Evolutionary conservation across 306 rosid genomes (phyloP).

Genomic region (Parietaria judaica): DNA sequence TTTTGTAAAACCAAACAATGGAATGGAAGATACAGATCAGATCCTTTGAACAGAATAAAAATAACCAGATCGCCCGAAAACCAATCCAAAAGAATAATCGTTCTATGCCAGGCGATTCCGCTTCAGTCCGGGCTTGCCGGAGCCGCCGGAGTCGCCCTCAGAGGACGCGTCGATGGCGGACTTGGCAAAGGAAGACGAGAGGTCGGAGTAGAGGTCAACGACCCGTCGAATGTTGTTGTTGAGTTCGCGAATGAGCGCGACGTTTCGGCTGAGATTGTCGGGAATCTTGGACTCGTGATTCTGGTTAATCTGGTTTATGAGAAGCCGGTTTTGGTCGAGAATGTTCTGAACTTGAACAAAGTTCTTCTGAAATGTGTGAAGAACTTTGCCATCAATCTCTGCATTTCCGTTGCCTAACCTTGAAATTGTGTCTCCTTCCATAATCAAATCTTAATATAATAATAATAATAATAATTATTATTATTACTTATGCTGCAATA

Average conservation of each 20-base stretch:
- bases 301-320: slow-evolving; percentile 92
- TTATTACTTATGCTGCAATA: too few relatives aligned
- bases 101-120: slow-evolving; percentile 50
- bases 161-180: slow-evolving; percentile 84
- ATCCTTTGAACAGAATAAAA: neutral
- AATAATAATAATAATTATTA: too few relatives aligned
- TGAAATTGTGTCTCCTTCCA: slow-evolving; percentile 90
- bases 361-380: slow-evolving; percentile 76
- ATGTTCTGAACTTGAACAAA: slow-evolving; percentile 86
- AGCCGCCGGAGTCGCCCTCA: slow-evolving; percentile 89
- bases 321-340: slow-evolving; percentile 84
- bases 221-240: slow-evolving; percentile 91
- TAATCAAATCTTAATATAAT: slow-evolving; percentile 9
- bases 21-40: slow-evolving; percentile 30
- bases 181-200: slow-evolving; percentile 75
- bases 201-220: slow-evolving; percentile 90
- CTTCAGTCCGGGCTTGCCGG: slow-evolving; percentile 61
- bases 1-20: slow-evolving; percentile 29
- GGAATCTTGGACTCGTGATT: slow-evolving; percentile 92
- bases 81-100: neutral
- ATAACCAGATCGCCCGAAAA: slow-evolving; percentile 8
- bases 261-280: slow-evolving; percentile 82
- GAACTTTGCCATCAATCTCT: slow-evolving; percentile 57
- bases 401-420: slow-evolving; percentile 37
- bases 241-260: slow-evolving; percentile 79